Base-by-base conservation (phyloP, 1,139 yeast genomes). In the Debaryomycetaceae sp. region DNA sequence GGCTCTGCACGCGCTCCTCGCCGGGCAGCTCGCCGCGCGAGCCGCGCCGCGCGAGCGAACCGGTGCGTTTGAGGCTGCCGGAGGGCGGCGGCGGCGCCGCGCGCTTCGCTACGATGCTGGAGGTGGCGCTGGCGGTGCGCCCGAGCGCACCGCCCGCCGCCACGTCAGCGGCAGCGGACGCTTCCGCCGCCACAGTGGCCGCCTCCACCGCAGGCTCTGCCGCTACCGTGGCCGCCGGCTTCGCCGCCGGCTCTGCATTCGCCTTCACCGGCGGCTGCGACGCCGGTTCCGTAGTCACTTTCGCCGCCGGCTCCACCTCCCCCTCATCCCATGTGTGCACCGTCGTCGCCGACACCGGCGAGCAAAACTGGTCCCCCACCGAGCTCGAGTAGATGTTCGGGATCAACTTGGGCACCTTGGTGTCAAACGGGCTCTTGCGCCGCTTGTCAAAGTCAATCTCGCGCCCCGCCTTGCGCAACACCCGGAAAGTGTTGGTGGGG, bases 391-490 rank as follows among this genome's bases (percentile, higher is more conserved):
- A 64, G 12, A 65, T 66, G 36, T 63, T 66, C 5, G 70, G 65
- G 20, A 65, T 65, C 28, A 60, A 43, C 34, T 64, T 64, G 1
- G 73, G 71, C 1, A 68, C 58, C 32, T 63, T 65, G 3, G 55
- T 41, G 27, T 70, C 78, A 45, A 74, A 82, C 1, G 95, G 94
- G 0, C 94, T 80, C 31, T 78, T 77, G 27, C 95, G 61, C 34
- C 89, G 65, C 45, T 84, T 80, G 46, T 85, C 93, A 50, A 85
- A 84, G 55, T 86, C 88, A 36, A 85, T 83, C 48, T 83, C 93
- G 18, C 74, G 61, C 11, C 71, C 71, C 25, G 72, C 76, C n/a
- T 78, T 75, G 22, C 89, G 56, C 10, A 84, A 67, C 0, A 84
- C 82, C 39, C 81, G 68, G 48, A 85, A 84, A 0, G 84, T 62